Evolutionary conservation across 768 basidiomycete genomes (phyloP).

Genomic region (Termitomyces titanicus): DNA sequence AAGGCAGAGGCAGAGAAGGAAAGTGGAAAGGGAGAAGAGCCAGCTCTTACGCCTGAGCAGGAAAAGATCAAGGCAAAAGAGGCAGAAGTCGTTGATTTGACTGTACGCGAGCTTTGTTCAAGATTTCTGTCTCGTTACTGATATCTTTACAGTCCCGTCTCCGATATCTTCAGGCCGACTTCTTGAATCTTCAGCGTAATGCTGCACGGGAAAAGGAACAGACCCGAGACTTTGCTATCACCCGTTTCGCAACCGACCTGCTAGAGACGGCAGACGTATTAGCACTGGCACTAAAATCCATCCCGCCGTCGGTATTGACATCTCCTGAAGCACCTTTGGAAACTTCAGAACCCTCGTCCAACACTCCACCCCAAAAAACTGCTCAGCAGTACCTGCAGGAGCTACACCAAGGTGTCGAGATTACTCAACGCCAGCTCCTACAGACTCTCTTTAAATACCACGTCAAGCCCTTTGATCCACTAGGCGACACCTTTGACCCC

Average conservation of each 20-base stretch:
- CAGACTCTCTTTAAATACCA: slow-evolving; percentile 91
- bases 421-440: slow-evolving; percentile 87
- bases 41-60: slow-evolving; percentile 16
- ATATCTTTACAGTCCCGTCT: slow-evolving; percentile 63
- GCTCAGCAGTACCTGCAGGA: slow-evolving; percentile 59
- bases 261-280: slow-evolving; percentile 92
- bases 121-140: background rate
- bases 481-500: slow-evolving; percentile 91
- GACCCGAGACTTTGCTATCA: slow-evolving; percentile 90
- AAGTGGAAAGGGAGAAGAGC: slow-evolving; percentile 20
- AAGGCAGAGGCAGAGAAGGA: slow-evolving; percentile 16
- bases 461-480: slow-evolving; percentile 88
- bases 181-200: slow-evolving; percentile 91
- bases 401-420: slow-evolving; percentile 82
- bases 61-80: slow-evolving; percentile 79
- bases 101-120: slow-evolving; percentile 43
- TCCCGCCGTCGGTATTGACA: slow-evolving; percentile 49
- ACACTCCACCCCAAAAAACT: slow-evolving; percentile 42
- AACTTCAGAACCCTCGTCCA: slow-evolving; percentile 24
- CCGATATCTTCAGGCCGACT: slow-evolving; percentile 92
- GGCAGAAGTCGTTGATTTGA: slow-evolving; percentile 78
- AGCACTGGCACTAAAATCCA: slow-evolving; percentile 75
- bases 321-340: slow-evolving; percentile 22
- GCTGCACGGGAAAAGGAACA: slow-evolving; percentile 89
- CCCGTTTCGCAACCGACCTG: slow-evolving; percentile 85